Base-by-base conservation (phyloP, 345 rosid genomes). In the Reutealis trisperma region DNA sequence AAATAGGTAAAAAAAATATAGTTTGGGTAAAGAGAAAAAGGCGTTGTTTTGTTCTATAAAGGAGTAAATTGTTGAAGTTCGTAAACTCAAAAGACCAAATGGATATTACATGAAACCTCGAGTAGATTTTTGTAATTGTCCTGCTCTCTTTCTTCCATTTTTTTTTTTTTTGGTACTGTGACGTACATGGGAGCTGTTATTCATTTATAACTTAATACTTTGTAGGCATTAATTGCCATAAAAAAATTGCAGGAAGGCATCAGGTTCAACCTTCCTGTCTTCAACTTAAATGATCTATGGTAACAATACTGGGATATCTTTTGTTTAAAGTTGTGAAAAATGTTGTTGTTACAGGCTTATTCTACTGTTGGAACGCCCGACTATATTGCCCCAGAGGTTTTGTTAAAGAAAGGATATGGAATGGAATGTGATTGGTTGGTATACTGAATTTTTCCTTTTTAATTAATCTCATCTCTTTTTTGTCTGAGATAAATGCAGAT, bases 401-500 rank as follows among this genome's bases (percentile, higher is more conserved):
- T 82, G 71, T 69, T 82, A 76, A 82, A 82, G 81, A 78, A 82
- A 78, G 84, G 84, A 74, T 82, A 82, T 42, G 84, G 84, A 74
- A 82, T 82, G 84, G 84, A 82, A 74, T 82, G 84, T 63, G 84
- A 82, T 70, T 82, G 84, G 84, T 81, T 8, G 37, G 83, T 81
- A 55, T 57, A 44, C 55, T 73, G 42, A 51, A 25, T 24, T 10
- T 37, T 22, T 12, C 59, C 21, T 44, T 67, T 63, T 66, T 41
- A 11, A 47, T 22, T 67, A 8, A 49, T 59, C 65, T 45, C 12
- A 60, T 73, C 44, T 49, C 37, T 74, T 73, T 59, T 27, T 59
- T n/a, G n/a, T 34, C 51, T 41, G 12, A 24, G 77, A 66, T 77
- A 52, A 49, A 30, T 77, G 62, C 13, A 51, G 61, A 60, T 77